Evolutionary conservation across 352 stramenopile species (phyloP), one percentile per base, ranked within the genome.

Genomic region (Globisporangium solare): DNA sequence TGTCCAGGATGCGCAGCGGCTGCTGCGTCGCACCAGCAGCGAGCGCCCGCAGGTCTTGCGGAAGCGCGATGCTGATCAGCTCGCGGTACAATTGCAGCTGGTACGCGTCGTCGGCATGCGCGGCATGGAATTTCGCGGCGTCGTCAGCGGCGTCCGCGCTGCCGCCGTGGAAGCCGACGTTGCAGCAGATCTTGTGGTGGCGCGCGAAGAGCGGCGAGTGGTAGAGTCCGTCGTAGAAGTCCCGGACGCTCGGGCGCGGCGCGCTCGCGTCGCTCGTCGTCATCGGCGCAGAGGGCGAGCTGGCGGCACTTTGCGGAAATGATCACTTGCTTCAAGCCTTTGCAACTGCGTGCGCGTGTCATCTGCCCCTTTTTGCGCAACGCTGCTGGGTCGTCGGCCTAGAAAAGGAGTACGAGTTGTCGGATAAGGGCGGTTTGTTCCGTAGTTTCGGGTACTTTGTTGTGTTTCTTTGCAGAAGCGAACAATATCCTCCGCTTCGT

Each of bases 221-320:
- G 71, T 83, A 91, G 52, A 91, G 63, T 18, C 81, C 74, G 63
- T 91, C 76, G 67, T 91, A 91, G 67, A 91, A 88, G 52, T 78
- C 77, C 45, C 74, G 68, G 43, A 88, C 68, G 61, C 64, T 86
- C 22, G 74, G 61, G 37, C 39, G 42, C 41, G 56, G 18, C 17
- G 48, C 5, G 11, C 45, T 20, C 12, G 47, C 17, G 17, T 53
- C 31, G 31, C 27, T 35, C 3, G 27, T 35, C 27, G 5, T 35
- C 27, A 35, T 35, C 7, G 4, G 2, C 5, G 7, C 27, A 35
- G 27, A 35, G 5, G 27, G 27, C 6, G 24, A 27, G 24, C 5
- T 27, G 24, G 24, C 24, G 10, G 27, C 7, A 6, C 5, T 35
- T 35, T 35, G 27, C 27, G 27, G 27, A 35, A 35, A 35, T 35